Conservation (phyloP, 2,329 filamentous ascomycete species). For the Aspergillus sp. region DNA sequence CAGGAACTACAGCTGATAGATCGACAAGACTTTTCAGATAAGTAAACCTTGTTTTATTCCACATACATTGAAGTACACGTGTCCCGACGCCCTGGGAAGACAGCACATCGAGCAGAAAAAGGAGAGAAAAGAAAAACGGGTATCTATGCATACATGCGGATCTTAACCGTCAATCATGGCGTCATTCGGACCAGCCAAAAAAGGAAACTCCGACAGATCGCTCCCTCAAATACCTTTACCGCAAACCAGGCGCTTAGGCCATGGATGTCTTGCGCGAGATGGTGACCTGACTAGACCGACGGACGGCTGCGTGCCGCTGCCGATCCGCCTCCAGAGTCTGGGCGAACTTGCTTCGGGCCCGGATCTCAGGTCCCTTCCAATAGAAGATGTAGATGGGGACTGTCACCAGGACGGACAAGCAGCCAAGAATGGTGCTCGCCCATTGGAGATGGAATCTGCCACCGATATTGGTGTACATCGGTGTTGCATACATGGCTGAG, state of each 20-base stretch:
- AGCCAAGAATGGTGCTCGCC: constrained; percentile 57
- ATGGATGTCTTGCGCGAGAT: constrained; percentile 15
- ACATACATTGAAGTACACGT: too few relatives aligned
- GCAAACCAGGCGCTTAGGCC: not conserved
- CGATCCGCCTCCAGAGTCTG: constrained; percentile 38
- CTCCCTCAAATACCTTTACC: not conserved
- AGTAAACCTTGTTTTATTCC: too few relatives aligned
- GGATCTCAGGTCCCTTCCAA: constrained; percentile 56
- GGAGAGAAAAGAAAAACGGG: too few relatives aligned
- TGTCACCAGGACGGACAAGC: constrained; percentile 53
- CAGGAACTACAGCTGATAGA: too few relatives aligned
- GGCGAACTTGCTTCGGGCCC: constrained; percentile 56
- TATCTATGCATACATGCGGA: too few relatives aligned
- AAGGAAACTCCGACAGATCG: not conserved
- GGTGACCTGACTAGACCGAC: constrained; percentile 21
- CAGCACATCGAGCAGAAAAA: too few relatives aligned
- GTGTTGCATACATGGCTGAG: constrained; percentile 67
- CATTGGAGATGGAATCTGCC: constrained; percentile 50
- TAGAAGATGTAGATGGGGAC: constrained; percentile 60
- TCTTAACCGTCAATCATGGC: too few relatives aligned
- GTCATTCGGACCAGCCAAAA: not conserved
- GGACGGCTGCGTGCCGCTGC: constrained; percentile 16
- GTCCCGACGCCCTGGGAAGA: too few relatives aligned
- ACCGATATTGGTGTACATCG: constrained; percentile 59
- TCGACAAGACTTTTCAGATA: too few relatives aligned